Evolutionary conservation across 345 rosid species (phyloP), one percentile per base, ranked within the genome.

Genomic region (Eucalyptus polybractea): DNA sequence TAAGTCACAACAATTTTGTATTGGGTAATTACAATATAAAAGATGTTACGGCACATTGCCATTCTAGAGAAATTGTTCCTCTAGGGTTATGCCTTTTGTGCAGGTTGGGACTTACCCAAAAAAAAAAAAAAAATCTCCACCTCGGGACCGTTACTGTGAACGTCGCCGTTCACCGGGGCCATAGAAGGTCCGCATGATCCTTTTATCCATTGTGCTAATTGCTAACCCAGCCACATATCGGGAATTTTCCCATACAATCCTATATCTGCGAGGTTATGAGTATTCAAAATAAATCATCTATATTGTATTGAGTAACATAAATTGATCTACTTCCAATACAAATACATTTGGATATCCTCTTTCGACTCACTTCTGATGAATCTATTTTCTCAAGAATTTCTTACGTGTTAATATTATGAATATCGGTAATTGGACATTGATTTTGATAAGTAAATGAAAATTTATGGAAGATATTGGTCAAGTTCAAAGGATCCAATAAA

Each of bases 371-470:
- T 62, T 62, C 10, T 4, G 1, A 65, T 14, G 6, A 62, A 4
- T 3, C 1, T 15, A 7, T 31, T 67, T 31, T 31, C 80, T 31
- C 4, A 3, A 5, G 40, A 15, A 67, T 67, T 67, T n/a, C 6
- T 3, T 14, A 8, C 10, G 1, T 19, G 40, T 67, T n/a, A 7
- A 0, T 14, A 4, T 16, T 31, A 16, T 67, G 22, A 67, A 31
- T 16, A n/a, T 67, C 1, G 1, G 6, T 31, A 67, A 2, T 8
- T 0, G 12, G 22, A 31, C 0, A 67, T 31, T 3, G 9, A 16
- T 67, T 67, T 67, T 1, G 4, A 31, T 15, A 67, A 0, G 0
- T 0, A 67, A 4, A 4, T 67, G 21, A 67, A 67, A 67, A 4
- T 31, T 67, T 10, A 69, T 69, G 42, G 80, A 69, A 69, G 1